Evolutionary conservation across 306 rosid species (phyloP).

Genomic region (Cicer pinnatifidum): DNA sequence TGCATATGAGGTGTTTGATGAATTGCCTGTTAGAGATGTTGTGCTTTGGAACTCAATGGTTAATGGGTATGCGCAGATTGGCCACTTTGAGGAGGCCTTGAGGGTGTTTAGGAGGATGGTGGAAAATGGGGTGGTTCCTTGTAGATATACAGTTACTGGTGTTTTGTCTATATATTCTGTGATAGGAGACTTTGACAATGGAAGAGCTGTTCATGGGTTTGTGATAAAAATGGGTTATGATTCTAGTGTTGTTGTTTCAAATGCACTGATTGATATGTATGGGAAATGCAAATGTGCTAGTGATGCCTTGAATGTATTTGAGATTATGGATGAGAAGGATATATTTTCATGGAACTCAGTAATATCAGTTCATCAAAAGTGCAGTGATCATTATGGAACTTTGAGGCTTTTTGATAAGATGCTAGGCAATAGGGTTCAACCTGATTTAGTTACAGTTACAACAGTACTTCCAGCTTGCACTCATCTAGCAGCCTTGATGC

Average conservation of each 20-base stretch:
- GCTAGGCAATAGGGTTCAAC: conserved; percentile 59
- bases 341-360: conserved; percentile 87
- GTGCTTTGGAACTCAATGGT: conserved; percentile 92
- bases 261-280: conserved; percentile 81
- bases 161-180: conserved; percentile 66
- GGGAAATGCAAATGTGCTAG: conserved; percentile 71
- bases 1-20: conserved; percentile 69
- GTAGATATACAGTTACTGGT: conserved; percentile 68
- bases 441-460: conserved; percentile 77
- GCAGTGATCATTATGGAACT: conserved; percentile 62
- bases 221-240: conserved; percentile 69
- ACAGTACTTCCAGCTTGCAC: conserved; percentile 75
- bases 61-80: conserved; percentile 73
- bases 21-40: conserved; percentile 70
- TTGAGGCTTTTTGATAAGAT: conserved; percentile 68
- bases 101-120: conserved; percentile 65
- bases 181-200: conserved; percentile 60
- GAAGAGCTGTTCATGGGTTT: conserved; percentile 69
- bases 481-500: conserved; percentile 77
- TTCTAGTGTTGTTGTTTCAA: conserved; percentile 64
- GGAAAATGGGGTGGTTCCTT: conserved; percentile 59
- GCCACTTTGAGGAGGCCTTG: conserved; percentile 68
- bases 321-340: conserved; percentile 73
- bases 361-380: conserved; percentile 64
- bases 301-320: conserved; percentile 67